A percentile compares a stretch with the other conserved stretches of the same genome.
Evolutionary conservation across 2,329 filamentous ascomycete species (phyloP).

Genomic region (Elsinoe fawcettii): DNA sequence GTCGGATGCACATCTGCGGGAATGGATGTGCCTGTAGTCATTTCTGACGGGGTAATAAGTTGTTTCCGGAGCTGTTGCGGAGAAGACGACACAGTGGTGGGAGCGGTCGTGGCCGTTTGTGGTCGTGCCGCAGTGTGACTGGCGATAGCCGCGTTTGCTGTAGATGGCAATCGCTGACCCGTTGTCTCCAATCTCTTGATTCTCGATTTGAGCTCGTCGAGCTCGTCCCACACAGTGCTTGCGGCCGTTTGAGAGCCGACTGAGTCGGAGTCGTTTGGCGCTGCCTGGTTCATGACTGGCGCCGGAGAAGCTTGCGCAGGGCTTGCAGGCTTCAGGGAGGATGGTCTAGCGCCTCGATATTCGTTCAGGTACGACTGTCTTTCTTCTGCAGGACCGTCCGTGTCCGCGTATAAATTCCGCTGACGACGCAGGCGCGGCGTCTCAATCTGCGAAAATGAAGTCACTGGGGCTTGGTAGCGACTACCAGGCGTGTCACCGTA

Average conservation of each 20-base stretch:
- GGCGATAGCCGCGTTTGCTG: conserved; percentile 71
- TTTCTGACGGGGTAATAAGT: conserved; percentile 26
- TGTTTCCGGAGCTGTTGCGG: conserved; percentile 61
- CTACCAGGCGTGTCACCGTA: neutral
- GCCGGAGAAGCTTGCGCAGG: neutral
- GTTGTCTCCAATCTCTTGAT: conserved; percentile 86
- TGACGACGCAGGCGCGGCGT: conserved; percentile 10
- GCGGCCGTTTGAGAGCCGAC: conserved; percentile 80
- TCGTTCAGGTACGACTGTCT: neutral
- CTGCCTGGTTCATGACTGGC: neutral
- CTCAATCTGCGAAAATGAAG: neutral
- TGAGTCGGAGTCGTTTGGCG: conserved; percentile 54
- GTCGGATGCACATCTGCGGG: conserved; percentile 62
- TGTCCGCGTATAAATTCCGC: neutral
- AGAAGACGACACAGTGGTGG: conserved; percentile 83
- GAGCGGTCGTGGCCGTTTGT: conserved; percentile 80
- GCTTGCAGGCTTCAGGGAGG: neutral
- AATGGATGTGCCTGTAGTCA: conserved; percentile 34
- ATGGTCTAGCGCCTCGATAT: neutral
- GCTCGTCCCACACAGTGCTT: conserved; percentile 93
- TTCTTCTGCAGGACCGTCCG: conserved; percentile 4
- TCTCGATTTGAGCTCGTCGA: conserved; percentile 89
- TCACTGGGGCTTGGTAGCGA: neutral
- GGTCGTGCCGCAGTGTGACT: conserved; percentile 72
- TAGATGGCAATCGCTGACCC: conserved; percentile 68